Base-by-base conservation (phyloP, 805 yeast species). In the Candida loeiensis region DNA sequence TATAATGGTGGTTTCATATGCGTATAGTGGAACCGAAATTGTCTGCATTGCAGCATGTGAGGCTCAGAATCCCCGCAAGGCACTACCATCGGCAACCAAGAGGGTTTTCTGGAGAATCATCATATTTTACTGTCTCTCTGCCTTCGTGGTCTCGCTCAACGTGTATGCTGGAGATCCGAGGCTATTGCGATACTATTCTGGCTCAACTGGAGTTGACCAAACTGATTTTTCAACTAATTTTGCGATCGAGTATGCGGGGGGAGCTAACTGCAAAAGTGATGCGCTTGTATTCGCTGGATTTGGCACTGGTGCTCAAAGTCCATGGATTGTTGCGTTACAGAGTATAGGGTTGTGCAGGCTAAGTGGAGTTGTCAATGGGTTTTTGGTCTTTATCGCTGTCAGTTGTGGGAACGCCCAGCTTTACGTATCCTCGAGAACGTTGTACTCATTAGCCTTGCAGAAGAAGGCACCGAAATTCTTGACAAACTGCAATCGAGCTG, bases 31-130 rank as follows among this genome's bases (percentile, higher is more conserved):
- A 0, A 83, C 89, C 1, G 95, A 86, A 49, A 79, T 82, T 56
- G 90, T 87, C 9, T 79, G 85, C 47, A 77, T 85, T 40, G 91
- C 93, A 2, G 88, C 91, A 5, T 85, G 90, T 58, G 95, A 86
- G 58, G 85, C 90, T n/a, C 69, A 81, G 45, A 81, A 84, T 48
- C 95, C 95, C 4, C 68, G 93, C 47, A 77, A 73, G 45, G 80
- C 91, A 0, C 67, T 86, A 13, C 95, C 95, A 1, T 72, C 80
- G 8, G 91, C 93, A 1, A 84, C 90, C 2, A 79, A 73, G 49
- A 70, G 83, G 49, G 86, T 85, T 2, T 84, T 85, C 55, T 82
- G 85, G 73, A 67, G 90, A 51, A 76, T 86, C 26, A 51, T 82
- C 4, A 56, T 82, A 1, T 74, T 85, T 47, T 86, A 85, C 58